Evolutionary conservation across 257 asterid genomes (phyloP).

Genomic region (Solanum piurae): DNA sequence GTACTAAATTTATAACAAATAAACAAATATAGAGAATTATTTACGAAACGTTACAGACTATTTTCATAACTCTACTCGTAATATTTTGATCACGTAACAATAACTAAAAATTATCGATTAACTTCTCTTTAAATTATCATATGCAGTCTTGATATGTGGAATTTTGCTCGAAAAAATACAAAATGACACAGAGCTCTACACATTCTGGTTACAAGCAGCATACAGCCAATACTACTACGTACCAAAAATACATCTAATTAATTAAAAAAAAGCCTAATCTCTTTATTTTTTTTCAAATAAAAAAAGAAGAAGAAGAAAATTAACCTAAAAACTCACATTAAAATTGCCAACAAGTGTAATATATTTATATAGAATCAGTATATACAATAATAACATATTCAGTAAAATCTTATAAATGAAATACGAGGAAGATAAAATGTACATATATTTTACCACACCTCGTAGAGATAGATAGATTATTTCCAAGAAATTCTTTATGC

Average conservation of each 20-base stretch:
- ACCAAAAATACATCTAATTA: constrained; percentile 1
- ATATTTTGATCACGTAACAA: background rate
- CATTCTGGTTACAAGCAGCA: constrained; percentile 76
- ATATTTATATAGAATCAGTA: too few species aligned
- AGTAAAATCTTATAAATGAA: background rate
- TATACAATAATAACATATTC: too few species aligned
- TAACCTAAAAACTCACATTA: background rate
- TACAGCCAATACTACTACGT: constrained; percentile 54
- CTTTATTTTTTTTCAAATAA: too few species aligned
- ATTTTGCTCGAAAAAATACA: constrained; percentile 56
- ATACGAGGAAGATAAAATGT: too few species aligned
- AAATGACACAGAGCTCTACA: constrained; percentile 65
- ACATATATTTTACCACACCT: too few species aligned
- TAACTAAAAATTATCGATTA: background rate
- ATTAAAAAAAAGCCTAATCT: too few species aligned
- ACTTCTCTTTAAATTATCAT: background rate
- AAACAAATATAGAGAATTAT: too few species aligned
- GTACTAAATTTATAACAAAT: too few species aligned
- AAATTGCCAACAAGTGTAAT: too few species aligned
- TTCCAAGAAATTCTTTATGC: accelerated
- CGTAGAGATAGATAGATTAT: too few species aligned
- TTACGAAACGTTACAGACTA: accelerated
- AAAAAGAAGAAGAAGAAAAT: background rate
- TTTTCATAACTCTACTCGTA: accelerated
- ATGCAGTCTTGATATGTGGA: constrained; percentile 30